phyloP scores from a whole-genome alignment of 805 yeast species.

The Candida silvicultrix region DNA sequence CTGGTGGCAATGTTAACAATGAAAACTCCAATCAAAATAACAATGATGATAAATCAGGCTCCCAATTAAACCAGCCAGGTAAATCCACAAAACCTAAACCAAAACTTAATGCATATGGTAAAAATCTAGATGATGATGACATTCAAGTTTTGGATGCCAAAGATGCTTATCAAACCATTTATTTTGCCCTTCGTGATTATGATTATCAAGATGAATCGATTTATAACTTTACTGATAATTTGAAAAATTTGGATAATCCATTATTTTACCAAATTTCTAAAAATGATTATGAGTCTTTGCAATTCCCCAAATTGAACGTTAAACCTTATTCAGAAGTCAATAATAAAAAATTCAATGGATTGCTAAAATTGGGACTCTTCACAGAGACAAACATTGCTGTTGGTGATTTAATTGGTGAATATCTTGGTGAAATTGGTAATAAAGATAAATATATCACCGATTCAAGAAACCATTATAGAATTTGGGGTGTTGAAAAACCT shows the following conservation, averaged over 20 bases:
- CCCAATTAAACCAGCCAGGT: conserved; percentile 9
- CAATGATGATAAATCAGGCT: conserved; percentile 2
- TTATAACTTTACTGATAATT: conserved; percentile 38
- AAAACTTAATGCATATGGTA: conserved; percentile 19
- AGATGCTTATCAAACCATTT: conserved; percentile 28
- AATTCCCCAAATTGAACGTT: conserved; percentile 35
- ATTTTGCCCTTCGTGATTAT: conserved; percentile 25
- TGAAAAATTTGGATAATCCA: conserved; percentile 8
- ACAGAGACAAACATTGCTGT: conserved; percentile 31
- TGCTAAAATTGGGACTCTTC: conserved; percentile 62
- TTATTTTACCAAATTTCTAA: conserved; percentile 15
- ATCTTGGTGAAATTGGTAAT: conserved; percentile 67
- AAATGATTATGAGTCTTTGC: conserved; percentile 18
- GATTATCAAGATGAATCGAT: conserved; percentile 40
- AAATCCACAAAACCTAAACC: conserved; percentile 11
- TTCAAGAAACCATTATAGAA: conserved; percentile 67
- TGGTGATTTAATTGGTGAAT: conserved; percentile 50
- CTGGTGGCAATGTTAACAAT: not conserved
- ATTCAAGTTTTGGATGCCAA: conserved; percentile 29
- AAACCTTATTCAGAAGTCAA: conserved; percentile 53
- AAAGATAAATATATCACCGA: conserved; percentile 59
- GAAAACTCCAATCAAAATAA: conserved; percentile 1
- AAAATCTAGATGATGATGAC: conserved; percentile 27
- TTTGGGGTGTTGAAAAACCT: conserved; percentile 65
- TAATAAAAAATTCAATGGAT: conserved; percentile 52